phyloP scores from a whole-genome alignment of 2,329 filamentous ascomycete species.

The Diaporthe destruens region DNA sequence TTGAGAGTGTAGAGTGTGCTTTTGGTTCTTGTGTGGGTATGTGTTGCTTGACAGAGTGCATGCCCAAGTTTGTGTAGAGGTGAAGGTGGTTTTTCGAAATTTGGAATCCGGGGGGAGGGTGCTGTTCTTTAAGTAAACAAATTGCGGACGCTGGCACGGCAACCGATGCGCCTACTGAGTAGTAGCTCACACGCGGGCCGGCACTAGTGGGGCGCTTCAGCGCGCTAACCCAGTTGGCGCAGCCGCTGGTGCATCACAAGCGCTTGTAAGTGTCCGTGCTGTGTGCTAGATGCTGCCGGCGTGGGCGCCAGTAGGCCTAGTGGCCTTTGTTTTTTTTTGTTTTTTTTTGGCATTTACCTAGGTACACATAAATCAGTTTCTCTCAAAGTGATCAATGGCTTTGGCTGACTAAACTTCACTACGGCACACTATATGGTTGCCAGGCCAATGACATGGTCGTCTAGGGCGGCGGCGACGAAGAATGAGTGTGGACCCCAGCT shows the following conservation, averaged over 20 bases:
- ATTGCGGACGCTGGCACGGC: slow-evolving; percentile 50
- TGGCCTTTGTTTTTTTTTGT: background rate
- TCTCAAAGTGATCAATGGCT: background rate
- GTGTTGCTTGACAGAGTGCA: background rate
- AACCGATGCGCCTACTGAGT: slow-evolving; percentile 49
- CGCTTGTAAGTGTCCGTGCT: background rate
- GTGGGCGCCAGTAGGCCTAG: background rate
- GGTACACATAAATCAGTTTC: too few species aligned
- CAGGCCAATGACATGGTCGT: background rate
- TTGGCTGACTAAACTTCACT: too few species aligned
- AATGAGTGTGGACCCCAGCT: background rate
- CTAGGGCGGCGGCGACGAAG: too few species aligned
- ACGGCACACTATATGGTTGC: background rate
- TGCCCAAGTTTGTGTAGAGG: too few species aligned
- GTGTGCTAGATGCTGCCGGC: background rate
- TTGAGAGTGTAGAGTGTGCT: too few species aligned
- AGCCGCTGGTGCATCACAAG: background rate
- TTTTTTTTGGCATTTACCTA: too few species aligned
- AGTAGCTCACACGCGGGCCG: background rate
- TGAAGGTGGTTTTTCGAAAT: too few species aligned
- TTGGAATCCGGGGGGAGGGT: background rate
- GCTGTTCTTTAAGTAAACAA: background rate
- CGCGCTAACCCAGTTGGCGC: background rate
- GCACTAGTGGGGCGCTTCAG: too few species aligned
- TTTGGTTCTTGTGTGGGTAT: too few species aligned